phyloP scores from a whole-genome alignment of 805 yeast genomes.

The Wickerhamiella nectarea region DNA sequence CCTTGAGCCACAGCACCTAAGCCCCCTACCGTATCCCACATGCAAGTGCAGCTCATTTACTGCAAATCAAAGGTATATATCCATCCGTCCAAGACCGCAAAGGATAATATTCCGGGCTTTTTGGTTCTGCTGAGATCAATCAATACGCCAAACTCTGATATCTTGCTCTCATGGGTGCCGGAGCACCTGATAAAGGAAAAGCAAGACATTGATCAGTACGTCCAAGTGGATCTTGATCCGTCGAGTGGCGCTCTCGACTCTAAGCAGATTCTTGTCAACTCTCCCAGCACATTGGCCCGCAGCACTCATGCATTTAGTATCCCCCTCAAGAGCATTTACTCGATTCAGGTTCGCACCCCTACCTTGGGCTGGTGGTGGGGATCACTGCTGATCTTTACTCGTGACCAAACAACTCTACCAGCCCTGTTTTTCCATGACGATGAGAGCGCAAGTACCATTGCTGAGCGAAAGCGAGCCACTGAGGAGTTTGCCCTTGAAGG shows the following conservation, averaged over 20 bases:
- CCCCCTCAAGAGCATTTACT: slow-evolving; percentile 47
- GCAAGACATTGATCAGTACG: slow-evolving; percentile 35
- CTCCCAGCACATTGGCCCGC: slow-evolving; percentile 40
- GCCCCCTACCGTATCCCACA: neutral
- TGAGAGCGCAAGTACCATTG: slow-evolving; percentile 59
- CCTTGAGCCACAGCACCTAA: neutral
- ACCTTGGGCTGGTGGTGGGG: slow-evolving; percentile 88
- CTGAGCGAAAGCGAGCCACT: slow-evolving; percentile 44
- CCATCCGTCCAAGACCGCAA: slow-evolving; percentile 62
- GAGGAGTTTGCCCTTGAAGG: slow-evolving; percentile 53
- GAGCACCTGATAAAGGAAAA: slow-evolving; percentile 27
- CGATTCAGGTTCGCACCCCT: slow-evolving; percentile 74
- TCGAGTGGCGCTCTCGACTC: slow-evolving; percentile 19
- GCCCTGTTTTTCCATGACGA: slow-evolving; percentile 87
- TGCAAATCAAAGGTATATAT: slow-evolving; percentile 46
- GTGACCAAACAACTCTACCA: slow-evolving; percentile 50
- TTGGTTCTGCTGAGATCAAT: slow-evolving; percentile 49
- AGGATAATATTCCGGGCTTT: slow-evolving; percentile 72
- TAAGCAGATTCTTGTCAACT: slow-evolving; percentile 30
- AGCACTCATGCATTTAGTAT: slow-evolving; percentile 58
- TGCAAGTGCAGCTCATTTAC: slow-evolving; percentile 25
- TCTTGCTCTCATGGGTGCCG: slow-evolving; percentile 57
- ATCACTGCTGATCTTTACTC: slow-evolving; percentile 60
- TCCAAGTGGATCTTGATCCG: slow-evolving; percentile 36
- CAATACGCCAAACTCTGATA: slow-evolving; percentile 35